phyloP scores from a whole-genome alignment of 768 basidiomycete species.

The Phylloporus rhodoxanthus region DNA sequence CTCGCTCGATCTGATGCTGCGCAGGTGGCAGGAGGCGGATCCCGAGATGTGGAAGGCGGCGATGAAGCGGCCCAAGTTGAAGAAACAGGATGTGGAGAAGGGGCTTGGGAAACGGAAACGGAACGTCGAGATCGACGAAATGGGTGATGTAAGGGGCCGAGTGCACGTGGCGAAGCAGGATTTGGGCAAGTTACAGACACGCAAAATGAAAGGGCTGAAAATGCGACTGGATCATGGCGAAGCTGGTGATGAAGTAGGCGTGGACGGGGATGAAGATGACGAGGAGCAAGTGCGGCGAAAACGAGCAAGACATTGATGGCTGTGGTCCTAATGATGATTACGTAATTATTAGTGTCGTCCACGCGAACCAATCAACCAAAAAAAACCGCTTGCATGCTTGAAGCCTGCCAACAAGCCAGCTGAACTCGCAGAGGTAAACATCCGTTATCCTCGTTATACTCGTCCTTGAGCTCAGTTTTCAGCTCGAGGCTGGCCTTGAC shows the following conservation, averaged over 20 bases:
- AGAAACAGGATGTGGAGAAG: slow-evolving; percentile 80
- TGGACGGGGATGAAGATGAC: slow-evolving; percentile 12
- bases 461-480: background rate
- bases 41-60: slow-evolving; percentile 76
- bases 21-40: slow-evolving; percentile 71
- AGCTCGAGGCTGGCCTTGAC: slow-evolving; percentile 2
- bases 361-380: slow-evolving; percentile 1
- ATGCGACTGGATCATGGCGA: slow-evolving; percentile 7
- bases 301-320: background rate
- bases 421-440: slow-evolving; percentile 3
- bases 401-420: slow-evolving; percentile 5
- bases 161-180: slow-evolving; percentile 91
- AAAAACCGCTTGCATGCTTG: slow-evolving; percentile 14
- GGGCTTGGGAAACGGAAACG: slow-evolving; percentile 89
- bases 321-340: no score
- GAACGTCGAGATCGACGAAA: slow-evolving; percentile 95
- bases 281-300: slow-evolving; percentile 18
- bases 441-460: background rate
- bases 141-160: slow-evolving; percentile 91
- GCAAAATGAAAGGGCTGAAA: slow-evolving; percentile 96
- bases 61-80: slow-evolving; percentile 78
- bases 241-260: background rate
- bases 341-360: background rate
- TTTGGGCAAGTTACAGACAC: slow-evolving; percentile 74
- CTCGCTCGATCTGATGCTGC: slow-evolving; percentile 72